A percentile compares a stretch with the other conserved stretches of the same genome.
phyloP scores from a whole-genome alignment of 331 rosid genomes.

The Quercus tomentella region DNA sequence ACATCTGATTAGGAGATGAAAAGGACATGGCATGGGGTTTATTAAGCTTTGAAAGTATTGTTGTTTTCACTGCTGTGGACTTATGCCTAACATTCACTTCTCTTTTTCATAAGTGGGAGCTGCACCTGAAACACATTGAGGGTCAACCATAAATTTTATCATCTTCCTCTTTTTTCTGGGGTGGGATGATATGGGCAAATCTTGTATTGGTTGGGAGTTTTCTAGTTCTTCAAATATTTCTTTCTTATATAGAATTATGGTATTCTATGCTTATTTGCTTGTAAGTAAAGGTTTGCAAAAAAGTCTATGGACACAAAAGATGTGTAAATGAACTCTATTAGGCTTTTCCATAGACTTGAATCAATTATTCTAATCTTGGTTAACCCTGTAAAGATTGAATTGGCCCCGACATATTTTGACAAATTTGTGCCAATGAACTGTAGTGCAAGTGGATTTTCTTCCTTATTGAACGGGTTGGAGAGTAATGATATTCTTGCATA shows the following conservation, averaged over 20 bases:
- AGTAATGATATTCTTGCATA: no score
- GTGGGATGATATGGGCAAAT: neutral
- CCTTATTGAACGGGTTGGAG: no score
- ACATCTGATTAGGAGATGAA: neutral
- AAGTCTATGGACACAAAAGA: no score
- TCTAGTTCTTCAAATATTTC: neutral
- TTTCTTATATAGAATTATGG: neutral
- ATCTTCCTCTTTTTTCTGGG: no score
- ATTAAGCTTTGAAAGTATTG: neutral
- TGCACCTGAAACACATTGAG: neutral
- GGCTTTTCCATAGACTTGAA: neutral
- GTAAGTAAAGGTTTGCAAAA: no score
- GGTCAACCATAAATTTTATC: neutral
- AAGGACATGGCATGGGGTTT: neutral
- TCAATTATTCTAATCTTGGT: no score
- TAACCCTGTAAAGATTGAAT: no score
- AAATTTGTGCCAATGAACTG: no score
- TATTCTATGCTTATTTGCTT: no score
- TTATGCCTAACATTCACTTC: conserved; percentile 12
- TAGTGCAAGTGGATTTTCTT: no score
- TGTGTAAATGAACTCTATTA: neutral
- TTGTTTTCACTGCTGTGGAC: conserved; percentile 1
- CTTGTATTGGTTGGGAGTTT: neutral
- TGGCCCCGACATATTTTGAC: no score
- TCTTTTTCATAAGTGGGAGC: neutral